These are phyloP conservation scores for Mycena amicta DNA, from an alignment of 768 basidiomycete species.

Conservation along the genomic window DNA sequence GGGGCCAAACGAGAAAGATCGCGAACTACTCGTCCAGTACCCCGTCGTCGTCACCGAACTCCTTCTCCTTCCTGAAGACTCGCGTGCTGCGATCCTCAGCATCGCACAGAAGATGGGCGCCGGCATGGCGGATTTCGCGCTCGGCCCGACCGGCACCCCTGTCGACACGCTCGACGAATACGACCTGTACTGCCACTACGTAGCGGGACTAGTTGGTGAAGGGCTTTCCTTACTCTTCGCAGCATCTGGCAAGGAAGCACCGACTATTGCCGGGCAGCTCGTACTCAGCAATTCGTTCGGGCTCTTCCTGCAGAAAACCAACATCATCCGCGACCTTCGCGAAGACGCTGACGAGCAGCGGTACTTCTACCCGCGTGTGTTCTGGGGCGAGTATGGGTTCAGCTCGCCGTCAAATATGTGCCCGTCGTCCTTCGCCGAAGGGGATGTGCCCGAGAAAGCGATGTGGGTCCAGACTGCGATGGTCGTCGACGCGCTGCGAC, in stretches of 20 bases:
- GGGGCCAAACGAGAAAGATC: conserved; percentile 88
- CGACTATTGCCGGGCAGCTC: conserved; percentile 76
- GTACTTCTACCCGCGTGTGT: conserved; percentile 93
- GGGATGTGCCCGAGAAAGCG: conserved; percentile 61
- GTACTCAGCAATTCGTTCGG: conserved; percentile 94
- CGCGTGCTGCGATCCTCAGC: conserved; percentile 78
- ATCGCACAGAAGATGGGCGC: conserved; percentile 85
- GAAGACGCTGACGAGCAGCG: conserved; percentile 87
- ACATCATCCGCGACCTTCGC: conserved; percentile 93
- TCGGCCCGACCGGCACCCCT: background rate
- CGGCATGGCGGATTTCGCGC: conserved; percentile 84
- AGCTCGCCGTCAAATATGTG: conserved; percentile 70
- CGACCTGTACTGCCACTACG: conserved; percentile 86
- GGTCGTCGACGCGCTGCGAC: conserved; percentile 85
- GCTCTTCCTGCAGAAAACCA: conserved; percentile 95
- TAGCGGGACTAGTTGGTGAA: conserved; percentile 96
- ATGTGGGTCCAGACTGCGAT: conserved; percentile 85
- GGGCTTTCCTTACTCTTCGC: conserved; percentile 88
- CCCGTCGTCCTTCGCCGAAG: conserved; percentile 31
- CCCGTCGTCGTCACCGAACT: conserved; percentile 81
- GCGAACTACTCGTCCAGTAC: conserved; percentile 83
- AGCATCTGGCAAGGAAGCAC: conserved; percentile 79
- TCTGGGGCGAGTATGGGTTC: conserved; percentile 83
- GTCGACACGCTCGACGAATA: background rate
- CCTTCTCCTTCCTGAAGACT: conserved; percentile 61